Percentiles rank a stretch among this genome's conserved stretches.
phyloP scores from a whole-genome alignment of 305 asterid species.

The Striga hermonthica region DNA sequence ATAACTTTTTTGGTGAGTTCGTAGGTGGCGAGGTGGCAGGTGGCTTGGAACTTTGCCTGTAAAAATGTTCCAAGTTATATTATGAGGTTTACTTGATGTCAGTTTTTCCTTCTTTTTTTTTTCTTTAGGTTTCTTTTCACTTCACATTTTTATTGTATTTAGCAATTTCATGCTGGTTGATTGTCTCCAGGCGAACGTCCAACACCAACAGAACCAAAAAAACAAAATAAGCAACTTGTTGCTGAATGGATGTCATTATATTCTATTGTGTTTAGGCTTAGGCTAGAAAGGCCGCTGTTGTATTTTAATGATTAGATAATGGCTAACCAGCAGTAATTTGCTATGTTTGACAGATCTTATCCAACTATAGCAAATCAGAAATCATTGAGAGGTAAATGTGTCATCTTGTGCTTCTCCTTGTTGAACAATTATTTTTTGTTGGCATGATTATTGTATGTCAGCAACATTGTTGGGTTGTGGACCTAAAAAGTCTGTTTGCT shows the following conservation, averaged over 20 bases:
- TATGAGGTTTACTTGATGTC: not conserved
- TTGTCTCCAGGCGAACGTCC: not conserved
- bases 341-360: conserved; percentile 52
- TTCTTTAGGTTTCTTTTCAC: too few relatives aligned
- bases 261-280: conserved; percentile 25
- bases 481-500: conserved; percentile 1
- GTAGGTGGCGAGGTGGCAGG: not conserved
- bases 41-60: conserved; percentile 7
- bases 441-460: conserved; percentile 3
- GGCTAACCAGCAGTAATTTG: conserved; percentile 34
- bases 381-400: conserved; percentile 66
- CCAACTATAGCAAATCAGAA: conserved; percentile 67
- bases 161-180: not conserved
- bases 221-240: too few relatives aligned
- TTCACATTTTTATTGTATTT: not conserved
- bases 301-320: conserved; percentile 21
- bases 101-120: not conserved
- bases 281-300: conserved; percentile 14
- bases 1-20: too few relatives aligned
- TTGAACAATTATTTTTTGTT: conserved; percentile 23
- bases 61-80: not conserved
- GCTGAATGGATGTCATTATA: conserved; percentile 1
- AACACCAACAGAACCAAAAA: not conserved
- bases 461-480: conserved; percentile 1
- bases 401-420: conserved; percentile 26